Evolutionary conservation across 164 flowering plant genomes (phyloP).

Genomic region (Echeveria elegans): DNA sequence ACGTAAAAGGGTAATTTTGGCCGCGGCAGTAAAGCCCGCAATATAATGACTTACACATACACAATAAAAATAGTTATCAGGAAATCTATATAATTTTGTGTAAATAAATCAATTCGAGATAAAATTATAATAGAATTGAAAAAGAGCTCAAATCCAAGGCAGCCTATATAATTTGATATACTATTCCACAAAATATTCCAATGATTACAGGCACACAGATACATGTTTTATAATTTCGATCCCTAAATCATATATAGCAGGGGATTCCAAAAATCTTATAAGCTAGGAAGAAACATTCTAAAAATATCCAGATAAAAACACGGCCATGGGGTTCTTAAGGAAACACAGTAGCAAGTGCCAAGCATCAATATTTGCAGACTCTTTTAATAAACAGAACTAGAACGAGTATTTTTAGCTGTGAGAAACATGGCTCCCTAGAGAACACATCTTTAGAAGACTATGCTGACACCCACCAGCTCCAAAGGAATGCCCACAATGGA

Average conservation of each 20-base stretch:
- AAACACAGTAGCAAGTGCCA: background rate
- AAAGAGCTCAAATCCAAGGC: too few relatives aligned
- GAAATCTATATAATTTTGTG: background rate
- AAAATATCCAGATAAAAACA: background rate
- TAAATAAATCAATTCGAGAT: background rate
- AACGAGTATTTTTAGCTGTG: too few relatives aligned
- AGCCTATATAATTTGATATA: too few relatives aligned
- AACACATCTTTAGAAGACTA: constrained; percentile 48
- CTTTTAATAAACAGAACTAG: too few relatives aligned
- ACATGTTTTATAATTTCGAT: too few relatives aligned
- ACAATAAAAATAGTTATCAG: background rate
- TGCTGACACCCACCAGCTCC: constrained; percentile 78
- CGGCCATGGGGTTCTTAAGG: background rate
- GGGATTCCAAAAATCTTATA: too few relatives aligned
- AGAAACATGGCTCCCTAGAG: background rate
- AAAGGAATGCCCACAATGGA: constrained; percentile 96
- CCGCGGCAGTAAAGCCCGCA: background rate
- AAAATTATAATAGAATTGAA: too few relatives aligned
- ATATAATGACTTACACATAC: background rate
- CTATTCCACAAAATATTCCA: too few relatives aligned
- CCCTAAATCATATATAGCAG: too few relatives aligned
- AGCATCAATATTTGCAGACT: background rate
- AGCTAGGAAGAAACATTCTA: too few relatives aligned
- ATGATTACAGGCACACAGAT: too few relatives aligned
- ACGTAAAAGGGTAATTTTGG: background rate